Base-by-base conservation (phyloP, 2,329 filamentous ascomycete species). In the Ophiocordyceps unilateralis region DNA sequence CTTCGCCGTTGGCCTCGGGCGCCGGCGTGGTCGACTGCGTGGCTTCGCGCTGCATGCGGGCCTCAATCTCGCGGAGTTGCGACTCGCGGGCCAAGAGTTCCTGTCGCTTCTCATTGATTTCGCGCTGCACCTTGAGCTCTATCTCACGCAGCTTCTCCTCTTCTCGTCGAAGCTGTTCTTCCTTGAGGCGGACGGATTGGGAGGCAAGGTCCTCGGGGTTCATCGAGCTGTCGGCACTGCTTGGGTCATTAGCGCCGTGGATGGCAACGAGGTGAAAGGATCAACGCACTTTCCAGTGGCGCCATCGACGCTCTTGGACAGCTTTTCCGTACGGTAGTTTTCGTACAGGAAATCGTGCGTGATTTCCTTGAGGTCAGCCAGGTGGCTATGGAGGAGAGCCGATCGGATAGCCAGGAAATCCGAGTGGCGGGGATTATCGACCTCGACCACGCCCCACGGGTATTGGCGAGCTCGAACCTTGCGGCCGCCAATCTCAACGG, bases 311-410 rank as follows among this genome's bases (percentile, higher is more conserved):
- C 87, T 95, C 85, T 96, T 98, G 72, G 85, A 93, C 56, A 98
- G 83, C 74, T 96, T 96, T 83, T 98, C 91, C 59, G 91, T 98
- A 86, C 91, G 87, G 76, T 98, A 98, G 70, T 98, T 98, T 65
- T 98, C 91, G 69, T 98, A 98, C 50, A 98, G 72, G 81, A 98
- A 98, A 66, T 98, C 91, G 66, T 98, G 91, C 42, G 91, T 98
- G 60, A 98, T 98, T 66, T 98, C 91, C 79, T 98, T 98, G 57
- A 98, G 70, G 64, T 98, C 91, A 48, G 91, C 91, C 60, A 98
- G 70, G 71, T 98, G 91, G 67, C 87, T 95, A 74, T 98, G 91
- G 48, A 98, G 76, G 45, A 98, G 80, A 44, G 91, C 91, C 46
- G 88, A 95, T 61, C 91, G 82, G 59, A 98, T 94, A 50, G 91